Percentiles rank a stretch among this genome's conserved stretches.
These are phyloP conservation scores for Serendipita vermifera DNA, from an alignment of 768 basidiomycete genomes.

Conservation along the genomic window DNA sequence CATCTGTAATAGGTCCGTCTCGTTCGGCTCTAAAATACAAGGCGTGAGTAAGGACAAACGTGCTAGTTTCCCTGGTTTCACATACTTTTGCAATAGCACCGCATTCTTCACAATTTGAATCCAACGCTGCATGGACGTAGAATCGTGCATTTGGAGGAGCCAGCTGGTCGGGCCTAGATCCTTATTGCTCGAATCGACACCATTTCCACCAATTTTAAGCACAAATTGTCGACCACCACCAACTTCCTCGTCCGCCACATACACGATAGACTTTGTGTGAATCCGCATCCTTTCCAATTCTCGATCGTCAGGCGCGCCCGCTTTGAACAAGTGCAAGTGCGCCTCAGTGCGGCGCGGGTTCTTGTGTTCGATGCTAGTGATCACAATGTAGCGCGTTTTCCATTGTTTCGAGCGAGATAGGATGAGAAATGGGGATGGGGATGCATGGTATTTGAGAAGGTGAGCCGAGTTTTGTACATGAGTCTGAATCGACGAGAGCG, in stretches of 20 bases:
- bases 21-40: slow-evolving; percentile 11
- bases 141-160: slow-evolving; percentile 53
- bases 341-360: slow-evolving; percentile 17
- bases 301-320: slow-evolving; percentile 40
- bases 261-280: slow-evolving; percentile 63
- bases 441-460: slow-evolving; percentile 56
- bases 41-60: slow-evolving; percentile 8
- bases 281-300: slow-evolving; percentile 67
- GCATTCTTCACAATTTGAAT: slow-evolving; percentile 59
- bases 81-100: slow-evolving; percentile 57
- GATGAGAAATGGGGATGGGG: slow-evolving; percentile 50
- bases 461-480: slow-evolving; percentile 40
- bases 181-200: slow-evolving; percentile 35
- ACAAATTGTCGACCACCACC: slow-evolving; percentile 35
- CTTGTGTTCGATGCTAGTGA: slow-evolving; percentile 22
- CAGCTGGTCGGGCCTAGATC: slow-evolving; percentile 48
- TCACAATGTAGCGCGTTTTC: slow-evolving; percentile 50
- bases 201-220: slow-evolving; percentile 48
- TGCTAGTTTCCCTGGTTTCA: neutral
- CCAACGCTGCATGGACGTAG: slow-evolving; percentile 57
- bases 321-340: slow-evolving; percentile 66
- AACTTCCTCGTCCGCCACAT: slow-evolving; percentile 46
- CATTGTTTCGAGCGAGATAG: slow-evolving; percentile 41
- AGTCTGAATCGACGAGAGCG: slow-evolving; percentile 35
- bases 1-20: neutral